Percentiles rank a stretch among this genome's conserved stretches.
Conservation (phyloP, 805 yeast genomes). For the Saturnispora silvae region DNA sequence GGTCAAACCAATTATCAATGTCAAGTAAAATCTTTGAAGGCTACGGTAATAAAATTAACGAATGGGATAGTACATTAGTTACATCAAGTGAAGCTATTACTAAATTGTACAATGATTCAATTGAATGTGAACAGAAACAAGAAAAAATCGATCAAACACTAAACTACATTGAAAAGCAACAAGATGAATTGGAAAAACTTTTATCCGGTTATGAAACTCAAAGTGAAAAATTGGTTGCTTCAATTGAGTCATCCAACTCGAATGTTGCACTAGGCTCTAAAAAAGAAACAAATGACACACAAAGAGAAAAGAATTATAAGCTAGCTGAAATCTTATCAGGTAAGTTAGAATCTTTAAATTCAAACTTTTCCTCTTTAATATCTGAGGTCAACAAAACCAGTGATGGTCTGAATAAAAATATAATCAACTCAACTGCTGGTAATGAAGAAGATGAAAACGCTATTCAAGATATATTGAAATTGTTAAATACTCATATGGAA, state of each 20-base stretch:
- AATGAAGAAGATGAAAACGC: conserved; percentile 26
- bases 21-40: conserved; percentile 64
- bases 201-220: conserved; percentile 76
- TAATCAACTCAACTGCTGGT: conserved; percentile 20
- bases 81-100: conserved; percentile 79
- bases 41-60: conserved; percentile 63
- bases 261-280: conserved; percentile 3
- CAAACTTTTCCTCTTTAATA: conserved; percentile 64
- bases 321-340: conserved; percentile 80
- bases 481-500: conserved; percentile 81
- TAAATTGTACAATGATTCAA: conserved; percentile 63
- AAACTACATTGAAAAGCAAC: conserved; percentile 80
- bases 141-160: conserved; percentile 78
- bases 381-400: conserved; percentile 77
- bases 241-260: conserved; percentile 20
- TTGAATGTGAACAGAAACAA: conserved; percentile 79
- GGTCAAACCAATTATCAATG: conserved; percentile 78
- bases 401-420: conserved; percentile 64
- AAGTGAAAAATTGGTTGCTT: conserved; percentile 39
- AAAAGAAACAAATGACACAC: conserved; percentile 54
- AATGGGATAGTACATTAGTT: conserved; percentile 80
- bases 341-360: conserved; percentile 66
- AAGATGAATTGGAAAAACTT: conserved; percentile 76
- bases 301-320: conserved; percentile 80
- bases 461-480: conserved; percentile 60